Conservation (phyloP, 257 asterid genomes). For the Solanum piurae region DNA sequence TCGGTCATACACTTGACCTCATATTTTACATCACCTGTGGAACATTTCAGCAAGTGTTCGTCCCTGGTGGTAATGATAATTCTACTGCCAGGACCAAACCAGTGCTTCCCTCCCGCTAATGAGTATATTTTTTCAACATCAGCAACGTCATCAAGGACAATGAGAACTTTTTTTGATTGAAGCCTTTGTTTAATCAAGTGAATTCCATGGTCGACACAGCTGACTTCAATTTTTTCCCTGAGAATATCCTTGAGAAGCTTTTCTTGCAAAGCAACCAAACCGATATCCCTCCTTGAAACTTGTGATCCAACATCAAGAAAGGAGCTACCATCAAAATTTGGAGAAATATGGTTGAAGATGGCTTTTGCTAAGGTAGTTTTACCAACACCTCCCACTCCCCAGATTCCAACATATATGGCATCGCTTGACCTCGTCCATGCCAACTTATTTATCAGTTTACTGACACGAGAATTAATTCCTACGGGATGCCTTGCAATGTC, state of each 20-base stretch:
- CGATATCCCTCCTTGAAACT: not conserved
- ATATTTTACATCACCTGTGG: not conserved
- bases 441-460: not conserved
- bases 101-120: not conserved
- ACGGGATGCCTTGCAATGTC: not conserved
- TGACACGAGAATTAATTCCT: not conserved
- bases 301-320: not conserved
- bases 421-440: not conserved
- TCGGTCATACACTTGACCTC: not conserved
- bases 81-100: conserved; percentile 6
- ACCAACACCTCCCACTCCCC: not conserved
- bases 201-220: not conserved
- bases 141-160: not conserved
- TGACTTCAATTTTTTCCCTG: not conserved
- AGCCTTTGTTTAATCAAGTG: not conserved
- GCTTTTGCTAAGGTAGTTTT: not conserved
- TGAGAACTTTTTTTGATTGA: not conserved
- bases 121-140: not conserved
- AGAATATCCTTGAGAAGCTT: not conserved
- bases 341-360: not conserved
- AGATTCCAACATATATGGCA: not conserved
- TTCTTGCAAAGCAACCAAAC: not conserved
- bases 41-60: not conserved
- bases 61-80: conserved; percentile 9
- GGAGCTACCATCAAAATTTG: not conserved